These are phyloP conservation scores for Diversispora epigaea DNA, from an alignment of 192 early-diverging fungal species.

Conservation along the genomic window DNA sequence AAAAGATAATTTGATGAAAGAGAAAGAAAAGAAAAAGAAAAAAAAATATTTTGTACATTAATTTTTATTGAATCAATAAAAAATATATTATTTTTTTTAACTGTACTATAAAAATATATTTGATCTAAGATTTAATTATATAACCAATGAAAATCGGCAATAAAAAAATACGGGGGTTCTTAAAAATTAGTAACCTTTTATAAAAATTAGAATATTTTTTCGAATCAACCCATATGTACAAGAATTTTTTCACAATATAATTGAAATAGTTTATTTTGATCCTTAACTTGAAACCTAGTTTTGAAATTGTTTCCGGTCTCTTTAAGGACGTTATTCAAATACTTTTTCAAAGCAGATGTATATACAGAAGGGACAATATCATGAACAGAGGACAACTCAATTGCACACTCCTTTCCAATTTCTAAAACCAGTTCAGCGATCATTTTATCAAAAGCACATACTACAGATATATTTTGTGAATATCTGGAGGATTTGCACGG, in stretches of 20 bases:
- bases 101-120: no score
- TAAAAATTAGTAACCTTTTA: no score
- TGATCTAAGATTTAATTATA: no score
- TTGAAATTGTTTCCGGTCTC: slow-evolving; percentile 9
- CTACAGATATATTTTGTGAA: background rate
- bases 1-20: no score
- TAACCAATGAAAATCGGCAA: no score
- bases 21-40: no score
- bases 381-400: slow-evolving; percentile 6
- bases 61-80: no score
- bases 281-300: background rate
- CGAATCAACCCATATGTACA: slow-evolving; percentile 25
- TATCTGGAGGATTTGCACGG: slow-evolving; percentile 14
- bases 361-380: slow-evolving; percentile 22
- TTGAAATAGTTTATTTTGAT: slow-evolving; percentile 8
- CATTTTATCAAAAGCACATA: slow-evolving; percentile 8
- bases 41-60: no score
- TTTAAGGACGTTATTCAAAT: slow-evolving; percentile 12
- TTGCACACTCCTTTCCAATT: slow-evolving; percentile 19
- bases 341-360: slow-evolving; percentile 9
- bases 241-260: slow-evolving; percentile 31
- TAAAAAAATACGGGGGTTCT: no score
- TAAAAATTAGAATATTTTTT: no score
- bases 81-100: no score
- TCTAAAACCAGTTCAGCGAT: background rate